Evolutionary conservation across 1,139 yeast genomes (phyloP).

Genomic region (Suhomyces yuchorum): DNA sequence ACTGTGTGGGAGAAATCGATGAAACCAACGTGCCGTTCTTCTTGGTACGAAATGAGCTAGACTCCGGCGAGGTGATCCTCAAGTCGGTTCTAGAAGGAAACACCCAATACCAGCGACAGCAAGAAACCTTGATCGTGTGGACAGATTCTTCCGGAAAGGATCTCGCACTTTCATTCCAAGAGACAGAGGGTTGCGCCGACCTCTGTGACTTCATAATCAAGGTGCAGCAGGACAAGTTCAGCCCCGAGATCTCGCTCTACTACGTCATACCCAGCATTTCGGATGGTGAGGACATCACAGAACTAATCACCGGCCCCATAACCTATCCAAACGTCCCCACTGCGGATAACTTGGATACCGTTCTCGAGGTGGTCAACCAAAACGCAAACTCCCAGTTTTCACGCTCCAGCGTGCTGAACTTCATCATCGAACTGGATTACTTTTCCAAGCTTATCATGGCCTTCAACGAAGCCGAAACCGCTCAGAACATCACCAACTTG

Average conservation of each 20-base stretch:
- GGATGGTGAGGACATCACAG: constrained; percentile 58
- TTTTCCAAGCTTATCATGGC: constrained; percentile 51
- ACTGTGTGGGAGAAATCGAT: constrained; percentile 71
- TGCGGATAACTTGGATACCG: constrained; percentile 46
- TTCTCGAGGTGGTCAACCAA: constrained; percentile 56
- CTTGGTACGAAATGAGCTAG: constrained; percentile 71
- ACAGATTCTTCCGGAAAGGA: constrained; percentile 78
- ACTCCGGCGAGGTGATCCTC: constrained; percentile 60
- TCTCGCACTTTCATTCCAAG: constrained; percentile 90
- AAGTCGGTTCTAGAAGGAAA: constrained; percentile 69
- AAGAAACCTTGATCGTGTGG: constrained; percentile 94
- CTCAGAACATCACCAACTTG: constrained; percentile 47
- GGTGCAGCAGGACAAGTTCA: constrained; percentile 60
- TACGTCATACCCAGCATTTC: constrained; percentile 61
- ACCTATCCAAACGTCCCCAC: constrained; percentile 64
- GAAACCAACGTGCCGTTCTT: constrained; percentile 55
- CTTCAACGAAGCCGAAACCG: constrained; percentile 58
- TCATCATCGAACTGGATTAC: constrained; percentile 53
- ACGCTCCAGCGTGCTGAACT: constrained; percentile 53
- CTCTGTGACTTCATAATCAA: constrained; percentile 78
- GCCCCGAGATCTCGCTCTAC: constrained; percentile 71
- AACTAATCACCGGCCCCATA: constrained; percentile 79
- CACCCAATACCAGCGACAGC: constrained; percentile 89
- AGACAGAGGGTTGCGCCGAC: constrained; percentile 83
- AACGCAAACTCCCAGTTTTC: constrained; percentile 60